Evolutionary conservation across 1,284 basidiomycete genomes (phyloP).

Genomic region (Marasmius oreades): DNA sequence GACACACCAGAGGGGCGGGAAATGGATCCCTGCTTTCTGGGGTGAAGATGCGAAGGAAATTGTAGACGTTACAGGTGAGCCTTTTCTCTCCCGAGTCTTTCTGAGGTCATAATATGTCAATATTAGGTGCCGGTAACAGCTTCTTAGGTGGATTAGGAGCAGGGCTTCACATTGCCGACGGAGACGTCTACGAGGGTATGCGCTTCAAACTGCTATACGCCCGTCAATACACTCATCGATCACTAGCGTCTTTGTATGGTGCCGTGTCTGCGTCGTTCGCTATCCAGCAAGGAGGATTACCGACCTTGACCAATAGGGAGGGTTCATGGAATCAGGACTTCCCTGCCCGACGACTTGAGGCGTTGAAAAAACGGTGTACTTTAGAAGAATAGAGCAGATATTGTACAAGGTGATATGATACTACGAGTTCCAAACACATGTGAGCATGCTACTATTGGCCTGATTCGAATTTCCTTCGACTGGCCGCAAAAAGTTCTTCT

Average conservation of each 20-base stretch:
- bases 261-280: conserved; percentile 79
- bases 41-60: conserved; percentile 46
- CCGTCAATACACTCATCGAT: conserved; percentile 12
- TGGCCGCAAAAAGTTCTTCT: conserved; percentile 88
- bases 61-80: conserved; percentile 79
- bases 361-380: conserved; percentile 27
- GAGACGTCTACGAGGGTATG: conserved; percentile 59
- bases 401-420: conserved; percentile 9
- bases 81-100: conserved; percentile 4
- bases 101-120: neutral
- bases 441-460: conserved; percentile 44
- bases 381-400: neutral
- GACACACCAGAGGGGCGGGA: conserved; percentile 35
- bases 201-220: neutral
- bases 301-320: conserved; percentile 32
- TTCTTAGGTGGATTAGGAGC: conserved; percentile 85
- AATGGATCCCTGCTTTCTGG: conserved; percentile 84
- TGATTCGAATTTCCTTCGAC: conserved; percentile 69
- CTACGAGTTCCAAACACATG: conserved; percentile 7
- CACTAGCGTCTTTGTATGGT: conserved; percentile 66
- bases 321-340: conserved; percentile 70
- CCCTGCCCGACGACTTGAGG: conserved; percentile 52
- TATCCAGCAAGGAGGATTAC: conserved; percentile 82
- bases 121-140: conserved; percentile 79
- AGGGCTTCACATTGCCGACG: conserved; percentile 55